Evolutionary conservation across 192 early-diverging fungal genomes (phyloP), one percentile per base, ranked within the genome.

Genomic region (Neocallimastix lanati): DNA sequence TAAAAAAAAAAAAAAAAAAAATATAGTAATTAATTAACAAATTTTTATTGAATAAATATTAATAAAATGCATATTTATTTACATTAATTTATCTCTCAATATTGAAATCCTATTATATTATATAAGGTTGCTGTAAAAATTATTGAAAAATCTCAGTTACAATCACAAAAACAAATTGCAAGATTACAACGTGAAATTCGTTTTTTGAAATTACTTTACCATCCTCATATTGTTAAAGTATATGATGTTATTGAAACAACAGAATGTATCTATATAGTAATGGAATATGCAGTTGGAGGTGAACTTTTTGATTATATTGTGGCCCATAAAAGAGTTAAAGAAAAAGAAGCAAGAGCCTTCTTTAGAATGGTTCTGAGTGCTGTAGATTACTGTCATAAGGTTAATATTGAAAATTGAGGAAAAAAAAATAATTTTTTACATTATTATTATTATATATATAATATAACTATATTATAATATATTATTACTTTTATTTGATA

Each of bases 291-390:
- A 80, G 91, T 85, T 81, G 93, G 94, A 29, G 92, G 92, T 67
- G 93, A 95, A 87, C 85, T 96, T 33, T 93, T 96, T 80, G 92
- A 95, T 86, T 90, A 94, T 81, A 90, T 98, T 40, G 92, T 94
- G 76, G 91, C 90, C 76, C 84, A 91, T 40, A 94, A 94, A 35
- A 86, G 89, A n/a, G 83, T 96, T 76, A 87, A 87, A 77, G 96
- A 98, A 82, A 89, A 85, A 76, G 94, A 96, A 82, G 96, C 96
- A 21, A 87, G 96, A n/a, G 80, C 80, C 28, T 93, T 95, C 77
- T 96, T 95, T 80, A 87, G 95, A 29, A 90, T 93, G 84, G 90
- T 96, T 81, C 91, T 96, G 12, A 86, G 92, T 76, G 93, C 93
- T 29, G 92, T 96, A 37, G 83, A 88, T 50, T 92, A 90, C 78